Evolutionary conservation across 2,329 filamentous ascomycete genomes (phyloP).

Genomic region (Fusarium aywerte): DNA sequence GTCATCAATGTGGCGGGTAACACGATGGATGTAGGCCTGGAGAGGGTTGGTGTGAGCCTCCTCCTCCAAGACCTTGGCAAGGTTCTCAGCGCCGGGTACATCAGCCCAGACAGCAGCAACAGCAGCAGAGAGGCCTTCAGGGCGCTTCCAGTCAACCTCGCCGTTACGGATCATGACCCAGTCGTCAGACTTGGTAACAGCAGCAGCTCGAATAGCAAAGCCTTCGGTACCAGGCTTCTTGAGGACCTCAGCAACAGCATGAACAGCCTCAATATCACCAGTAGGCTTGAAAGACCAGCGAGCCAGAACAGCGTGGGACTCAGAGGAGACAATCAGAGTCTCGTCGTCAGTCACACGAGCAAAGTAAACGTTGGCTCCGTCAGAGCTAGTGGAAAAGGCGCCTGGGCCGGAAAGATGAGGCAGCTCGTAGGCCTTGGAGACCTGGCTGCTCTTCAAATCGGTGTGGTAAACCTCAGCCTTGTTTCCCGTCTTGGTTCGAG

Average conservation of each 20-base stretch:
- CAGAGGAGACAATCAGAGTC: slow-evolving; percentile 77
- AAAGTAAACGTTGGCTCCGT: slow-evolving; percentile 87
- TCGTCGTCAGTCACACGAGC: slow-evolving; percentile 82
- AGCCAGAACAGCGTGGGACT: slow-evolving; percentile 78
- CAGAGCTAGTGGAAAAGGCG: slow-evolving; percentile 81
- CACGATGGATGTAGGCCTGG: slow-evolving; percentile 86
- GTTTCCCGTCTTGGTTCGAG: slow-evolving; percentile 73
- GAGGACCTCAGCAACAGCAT: slow-evolving; percentile 85
- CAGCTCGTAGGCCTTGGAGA: slow-evolving; percentile 83
- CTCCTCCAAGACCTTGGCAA: slow-evolving; percentile 83
- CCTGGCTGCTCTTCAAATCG: slow-evolving; percentile 73
- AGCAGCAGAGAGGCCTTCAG: slow-evolving; percentile 84
- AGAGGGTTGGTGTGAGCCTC: slow-evolving; percentile 86
- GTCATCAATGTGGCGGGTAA: slow-evolving; percentile 83
- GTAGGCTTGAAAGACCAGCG: slow-evolving; percentile 72
- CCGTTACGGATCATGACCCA: slow-evolving; percentile 90
- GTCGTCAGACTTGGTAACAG: slow-evolving; percentile 74
- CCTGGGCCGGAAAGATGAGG: slow-evolving; percentile 76
- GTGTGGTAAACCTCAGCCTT: slow-evolving; percentile 90
- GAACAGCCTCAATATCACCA: slow-evolving; percentile 61
- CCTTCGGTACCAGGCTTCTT: slow-evolving; percentile 71
- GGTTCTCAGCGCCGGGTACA: slow-evolving; percentile 74
- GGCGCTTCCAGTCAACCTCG: slow-evolving; percentile 79
- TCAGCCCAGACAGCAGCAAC: slow-evolving; percentile 84
- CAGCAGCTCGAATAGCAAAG: slow-evolving; percentile 82